Evolutionary conservation across 2,329 filamentous ascomycete genomes (phyloP).

Genomic region (Alternaria dauci): DNA sequence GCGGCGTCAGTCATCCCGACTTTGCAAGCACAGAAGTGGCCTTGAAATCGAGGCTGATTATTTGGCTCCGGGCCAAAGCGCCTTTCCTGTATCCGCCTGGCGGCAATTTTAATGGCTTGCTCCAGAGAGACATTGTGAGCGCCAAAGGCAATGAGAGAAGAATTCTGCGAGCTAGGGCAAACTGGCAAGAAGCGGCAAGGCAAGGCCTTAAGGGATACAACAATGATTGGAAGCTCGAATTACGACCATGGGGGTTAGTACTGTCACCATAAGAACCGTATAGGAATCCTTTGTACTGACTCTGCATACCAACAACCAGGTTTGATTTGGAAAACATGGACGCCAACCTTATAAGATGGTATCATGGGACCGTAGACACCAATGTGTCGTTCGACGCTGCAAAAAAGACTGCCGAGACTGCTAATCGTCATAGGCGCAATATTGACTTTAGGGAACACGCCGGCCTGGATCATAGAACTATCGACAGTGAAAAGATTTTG

Average conservation of each 20-base stretch:
- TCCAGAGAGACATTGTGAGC: neutral
- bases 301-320: neutral
- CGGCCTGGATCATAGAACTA: neutral
- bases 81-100: neutral
- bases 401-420: neutral
- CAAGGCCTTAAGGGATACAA: neutral
- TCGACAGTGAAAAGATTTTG: neutral
- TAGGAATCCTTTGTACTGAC: neutral
- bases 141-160: neutral
- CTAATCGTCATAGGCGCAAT: slow-evolving; percentile 1
- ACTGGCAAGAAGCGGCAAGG: neutral
- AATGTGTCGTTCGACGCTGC: neutral
- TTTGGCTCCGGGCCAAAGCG: neutral
- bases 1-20: neutral
- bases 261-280: neutral
- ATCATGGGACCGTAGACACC: neutral
- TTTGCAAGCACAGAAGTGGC: neutral
- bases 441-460: neutral
- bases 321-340: slow-evolving; percentile 3
- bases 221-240: neutral
- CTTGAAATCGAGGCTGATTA: neutral
- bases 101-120: neutral
- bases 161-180: neutral
- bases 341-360: slow-evolving; percentile 2
- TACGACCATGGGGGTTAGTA: neutral